Evolutionary conservation across 1,284 basidiomycete species (phyloP).

Genomic region (Clitocybe nebularis): DNA sequence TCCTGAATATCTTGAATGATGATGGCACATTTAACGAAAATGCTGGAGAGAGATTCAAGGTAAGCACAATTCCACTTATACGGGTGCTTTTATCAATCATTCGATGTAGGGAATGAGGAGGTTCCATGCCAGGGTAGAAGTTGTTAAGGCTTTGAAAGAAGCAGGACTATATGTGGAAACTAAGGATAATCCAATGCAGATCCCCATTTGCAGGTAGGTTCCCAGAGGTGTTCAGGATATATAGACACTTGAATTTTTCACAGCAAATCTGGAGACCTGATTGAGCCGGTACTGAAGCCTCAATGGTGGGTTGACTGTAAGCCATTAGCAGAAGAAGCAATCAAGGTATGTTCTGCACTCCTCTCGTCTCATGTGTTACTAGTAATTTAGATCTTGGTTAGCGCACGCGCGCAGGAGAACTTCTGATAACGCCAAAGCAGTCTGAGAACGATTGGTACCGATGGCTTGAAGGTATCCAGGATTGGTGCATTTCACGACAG

Average conservation of each 20-base stretch:
- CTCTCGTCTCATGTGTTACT: not conserved
- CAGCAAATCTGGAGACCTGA: constrained; percentile 93
- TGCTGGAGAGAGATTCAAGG: constrained; percentile 78
- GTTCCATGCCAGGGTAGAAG: constrained; percentile 87
- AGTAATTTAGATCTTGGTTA: constrained; percentile 24
- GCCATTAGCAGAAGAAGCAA: constrained; percentile 86
- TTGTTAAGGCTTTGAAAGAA: constrained; percentile 85
- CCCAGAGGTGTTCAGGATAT: not conserved
- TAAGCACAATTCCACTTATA: constrained; percentile 21
- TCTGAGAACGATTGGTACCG: constrained; percentile 96
- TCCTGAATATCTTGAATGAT: constrained; percentile 96
- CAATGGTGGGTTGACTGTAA: constrained; percentile 99
- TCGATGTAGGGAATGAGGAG: constrained; percentile 82
- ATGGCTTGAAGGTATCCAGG: constrained; percentile 95
- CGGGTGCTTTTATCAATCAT: not conserved
- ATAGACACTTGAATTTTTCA: not conserved
- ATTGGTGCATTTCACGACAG: constrained; percentile 99
- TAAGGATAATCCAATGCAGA: constrained; percentile 95
- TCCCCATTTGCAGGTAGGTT: constrained; percentile 83
- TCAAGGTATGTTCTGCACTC: constrained; percentile 51
- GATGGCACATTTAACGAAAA: constrained; percentile 96
- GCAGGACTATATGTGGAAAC: constrained; percentile 86
- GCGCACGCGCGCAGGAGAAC: constrained; percentile 85
- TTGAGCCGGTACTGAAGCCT: constrained; percentile 95
- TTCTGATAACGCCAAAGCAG: constrained; percentile 78